Evolutionary conservation across 768 basidiomycete genomes (phyloP).

Genomic region (Auricularia auricula-judae): DNA sequence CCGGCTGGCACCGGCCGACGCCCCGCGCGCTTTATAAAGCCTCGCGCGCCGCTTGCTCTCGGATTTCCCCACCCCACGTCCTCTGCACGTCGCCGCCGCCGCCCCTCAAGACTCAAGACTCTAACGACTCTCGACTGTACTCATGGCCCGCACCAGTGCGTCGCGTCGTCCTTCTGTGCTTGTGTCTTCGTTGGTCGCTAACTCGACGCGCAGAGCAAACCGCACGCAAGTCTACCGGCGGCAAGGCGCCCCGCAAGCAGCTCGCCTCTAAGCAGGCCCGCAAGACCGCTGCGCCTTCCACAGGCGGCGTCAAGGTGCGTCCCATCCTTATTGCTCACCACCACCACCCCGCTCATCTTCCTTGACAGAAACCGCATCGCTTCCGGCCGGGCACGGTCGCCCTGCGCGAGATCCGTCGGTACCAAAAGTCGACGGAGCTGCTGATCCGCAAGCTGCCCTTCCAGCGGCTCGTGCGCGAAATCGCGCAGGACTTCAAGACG

Average conservation of each 20-base stretch:
- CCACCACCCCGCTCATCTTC: no score
- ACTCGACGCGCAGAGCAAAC: constrained; percentile 16
- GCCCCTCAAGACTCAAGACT: background rate
- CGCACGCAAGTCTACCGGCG: constrained; percentile 23
- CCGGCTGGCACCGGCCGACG: background rate
- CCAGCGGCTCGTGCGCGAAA: constrained; percentile 96
- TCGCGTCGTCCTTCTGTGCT: background rate
- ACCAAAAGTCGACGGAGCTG: constrained; percentile 98
- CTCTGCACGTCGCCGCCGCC: background rate
- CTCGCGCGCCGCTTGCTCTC: no score
- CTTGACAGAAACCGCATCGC: constrained; percentile 83
- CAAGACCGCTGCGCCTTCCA: constrained; percentile 15
- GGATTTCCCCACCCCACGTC: background rate
- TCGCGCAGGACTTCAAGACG: constrained; percentile 96
- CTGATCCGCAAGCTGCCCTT: constrained; percentile 99
- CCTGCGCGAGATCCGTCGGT: constrained; percentile 95
- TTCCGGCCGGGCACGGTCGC: constrained; percentile 98
- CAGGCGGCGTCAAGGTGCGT: background rate
- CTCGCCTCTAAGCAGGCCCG: constrained; percentile 27
- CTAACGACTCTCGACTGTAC: background rate
- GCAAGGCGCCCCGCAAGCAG: constrained; percentile 24
- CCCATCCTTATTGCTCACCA: no score
- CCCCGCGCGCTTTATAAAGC: no score
- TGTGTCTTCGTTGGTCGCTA: background rate
- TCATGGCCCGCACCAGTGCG: background rate